Evolutionary conservation across 2,329 filamentous ascomycete species (phyloP).

Genomic region (Aspergillus viridinutans): DNA sequence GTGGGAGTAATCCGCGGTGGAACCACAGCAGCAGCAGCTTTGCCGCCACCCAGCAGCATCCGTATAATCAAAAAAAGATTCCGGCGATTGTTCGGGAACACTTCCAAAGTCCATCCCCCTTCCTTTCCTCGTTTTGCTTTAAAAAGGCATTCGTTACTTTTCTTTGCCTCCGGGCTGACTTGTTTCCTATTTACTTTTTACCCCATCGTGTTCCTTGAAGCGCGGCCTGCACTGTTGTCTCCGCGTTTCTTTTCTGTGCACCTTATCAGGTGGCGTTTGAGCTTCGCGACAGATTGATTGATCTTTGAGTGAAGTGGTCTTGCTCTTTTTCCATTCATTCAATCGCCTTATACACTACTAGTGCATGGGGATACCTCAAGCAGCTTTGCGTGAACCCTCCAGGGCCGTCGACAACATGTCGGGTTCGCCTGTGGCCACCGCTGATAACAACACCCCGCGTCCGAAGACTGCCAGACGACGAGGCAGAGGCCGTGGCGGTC

Average conservation of each 20-base stretch:
- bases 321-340: not conserved
- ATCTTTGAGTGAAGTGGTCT: not conserved
- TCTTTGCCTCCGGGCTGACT: not conserved
- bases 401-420: constrained; percentile 15
- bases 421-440: constrained; percentile 6
- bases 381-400: not conserved
- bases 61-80: not conserved
- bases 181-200: not conserved
- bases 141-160: not conserved
- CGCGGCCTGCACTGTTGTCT: not conserved
- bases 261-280: not conserved
- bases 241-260: not conserved
- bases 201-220: not conserved
- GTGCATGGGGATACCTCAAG: constrained; percentile 11
- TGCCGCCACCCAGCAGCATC: not conserved
- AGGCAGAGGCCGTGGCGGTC: constrained; percentile 25
- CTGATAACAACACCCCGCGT: constrained; percentile 14
- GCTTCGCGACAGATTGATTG: not conserved
- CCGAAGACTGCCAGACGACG: constrained; percentile 21
- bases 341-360: not conserved
- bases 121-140: not conserved
- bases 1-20: not conserved
- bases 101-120: not conserved
- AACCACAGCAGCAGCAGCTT: not conserved
- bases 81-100: not conserved